phyloP scores from a whole-genome alignment of 2,329 filamentous ascomycete species.

The Monosporascus sp. region DNA sequence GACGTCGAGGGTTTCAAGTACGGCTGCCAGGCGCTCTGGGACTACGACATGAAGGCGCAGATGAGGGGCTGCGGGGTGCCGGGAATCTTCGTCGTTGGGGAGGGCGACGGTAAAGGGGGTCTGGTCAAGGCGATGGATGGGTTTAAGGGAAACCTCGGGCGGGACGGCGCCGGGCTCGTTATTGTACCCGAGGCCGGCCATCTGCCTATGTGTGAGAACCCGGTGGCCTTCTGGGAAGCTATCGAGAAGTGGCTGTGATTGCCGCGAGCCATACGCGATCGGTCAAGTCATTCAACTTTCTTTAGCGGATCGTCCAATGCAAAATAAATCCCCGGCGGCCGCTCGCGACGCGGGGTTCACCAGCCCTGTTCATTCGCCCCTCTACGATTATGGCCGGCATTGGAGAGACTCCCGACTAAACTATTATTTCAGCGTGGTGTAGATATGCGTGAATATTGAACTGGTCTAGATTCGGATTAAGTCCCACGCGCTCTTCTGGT shows the following conservation, averaged over 20 bases:
- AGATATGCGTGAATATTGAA: no score
- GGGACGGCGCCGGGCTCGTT: slow-evolving; percentile 51
- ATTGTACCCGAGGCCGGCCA: slow-evolving; percentile 69
- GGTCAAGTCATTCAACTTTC: no score
- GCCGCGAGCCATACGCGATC: no score
- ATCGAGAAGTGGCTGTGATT: slow-evolving; percentile 53
- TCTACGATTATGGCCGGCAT: no score
- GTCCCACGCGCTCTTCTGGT: no score
- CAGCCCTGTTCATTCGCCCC: no score
- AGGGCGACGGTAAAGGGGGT: slow-evolving; percentile 63
- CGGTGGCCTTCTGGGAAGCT: slow-evolving; percentile 60
- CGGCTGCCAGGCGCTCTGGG: slow-evolving; percentile 64
- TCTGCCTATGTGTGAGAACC: slow-evolving; percentile 77
- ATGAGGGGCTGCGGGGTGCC: slow-evolving; percentile 52
- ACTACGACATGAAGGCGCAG: slow-evolving; percentile 59
- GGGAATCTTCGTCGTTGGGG: slow-evolving; percentile 67
- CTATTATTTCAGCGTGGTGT: no score
- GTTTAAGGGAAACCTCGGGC: slow-evolving; percentile 57
- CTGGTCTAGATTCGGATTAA: no score
- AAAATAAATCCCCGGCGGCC: no score
- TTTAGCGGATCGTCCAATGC: no score
- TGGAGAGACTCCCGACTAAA: no score
- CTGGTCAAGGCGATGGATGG: slow-evolving; percentile 75
- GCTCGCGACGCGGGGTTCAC: no score
- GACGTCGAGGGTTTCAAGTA: slow-evolving; percentile 64